A percentile compares a stretch with the other conserved stretches of the same genome.
Evolutionary conservation across 345 rosid genomes (phyloP).

Genomic region (Melastoma malabathricum): DNA sequence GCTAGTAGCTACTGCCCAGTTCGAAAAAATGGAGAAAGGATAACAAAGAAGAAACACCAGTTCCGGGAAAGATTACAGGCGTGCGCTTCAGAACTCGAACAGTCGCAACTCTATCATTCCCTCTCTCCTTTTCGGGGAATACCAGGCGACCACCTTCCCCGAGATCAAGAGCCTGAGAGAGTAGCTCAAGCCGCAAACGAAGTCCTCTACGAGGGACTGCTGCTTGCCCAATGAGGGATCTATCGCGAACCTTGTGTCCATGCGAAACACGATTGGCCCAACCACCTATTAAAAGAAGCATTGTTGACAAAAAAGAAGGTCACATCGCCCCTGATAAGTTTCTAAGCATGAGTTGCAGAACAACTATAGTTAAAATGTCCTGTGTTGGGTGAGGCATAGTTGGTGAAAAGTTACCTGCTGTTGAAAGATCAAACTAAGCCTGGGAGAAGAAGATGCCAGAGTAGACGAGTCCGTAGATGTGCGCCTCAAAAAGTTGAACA

Average conservation of each 20-base stretch:
- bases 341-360: too few relatives aligned
- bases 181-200: constrained; percentile 53
- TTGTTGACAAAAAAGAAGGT: background rate
- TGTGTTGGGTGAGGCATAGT: background rate
- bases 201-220: constrained; percentile 42
- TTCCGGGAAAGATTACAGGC: too few relatives aligned
- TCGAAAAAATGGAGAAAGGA: too few relatives aligned
- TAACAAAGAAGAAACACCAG: too few relatives aligned
- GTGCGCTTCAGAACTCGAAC: constrained; percentile 32
- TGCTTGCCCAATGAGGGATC: constrained; percentile 24
- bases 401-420: constrained; percentile 49
- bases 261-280: constrained; percentile 53
- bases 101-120: constrained; percentile 76
- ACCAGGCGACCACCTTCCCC: constrained; percentile 83
- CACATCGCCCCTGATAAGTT: too few relatives aligned
- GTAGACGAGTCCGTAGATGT: constrained; percentile 27
- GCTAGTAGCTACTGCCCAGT: too few relatives aligned
- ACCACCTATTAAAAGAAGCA: constrained; percentile 35
- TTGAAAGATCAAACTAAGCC: constrained; percentile 56
- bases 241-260: constrained; percentile 45
- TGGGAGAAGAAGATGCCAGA: constrained; percentile 39
- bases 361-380: too few relatives aligned
- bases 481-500: constrained; percentile 24
- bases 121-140: constrained; percentile 75
- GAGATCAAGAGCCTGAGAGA: constrained; percentile 54